Evolutionary conservation across 2,329 filamentous ascomycete species (phyloP).

Genomic region (Macrophomina phaseolina): DNA sequence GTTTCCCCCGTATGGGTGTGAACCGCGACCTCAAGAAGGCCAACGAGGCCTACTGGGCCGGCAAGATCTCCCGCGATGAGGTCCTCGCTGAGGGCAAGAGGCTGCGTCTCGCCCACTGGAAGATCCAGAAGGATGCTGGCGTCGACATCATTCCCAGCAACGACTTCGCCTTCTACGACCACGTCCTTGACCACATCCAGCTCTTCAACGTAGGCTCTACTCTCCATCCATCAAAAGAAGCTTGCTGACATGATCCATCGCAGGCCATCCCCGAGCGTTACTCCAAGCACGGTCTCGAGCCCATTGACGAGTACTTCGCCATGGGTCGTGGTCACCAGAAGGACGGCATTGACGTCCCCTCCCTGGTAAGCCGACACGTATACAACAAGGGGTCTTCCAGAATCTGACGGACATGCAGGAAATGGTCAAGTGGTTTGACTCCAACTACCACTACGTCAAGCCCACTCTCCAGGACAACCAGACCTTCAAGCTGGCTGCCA

Average conservation of each 20-base stretch:
- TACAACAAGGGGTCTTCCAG: neutral
- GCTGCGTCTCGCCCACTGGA: constrained; percentile 96
- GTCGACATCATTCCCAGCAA: constrained; percentile 99
- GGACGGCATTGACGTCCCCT: constrained; percentile 88
- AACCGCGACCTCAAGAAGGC: constrained; percentile 99
- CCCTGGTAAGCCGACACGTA: constrained; percentile 60
- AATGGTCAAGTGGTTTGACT: constrained; percentile 99
- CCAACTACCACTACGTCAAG: constrained; percentile 99
- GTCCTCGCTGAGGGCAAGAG: constrained; percentile 95
- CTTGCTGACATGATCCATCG: constrained; percentile 33
- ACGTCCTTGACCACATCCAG: constrained; percentile 97
- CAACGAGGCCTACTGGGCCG: constrained; percentile 96
- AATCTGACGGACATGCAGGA: constrained; percentile 60
- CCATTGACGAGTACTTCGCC: constrained; percentile 97
- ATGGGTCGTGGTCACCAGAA: constrained; percentile 99
- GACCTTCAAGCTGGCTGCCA: constrained; percentile 84
- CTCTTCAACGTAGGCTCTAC: constrained; percentile 81
- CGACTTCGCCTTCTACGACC: constrained; percentile 98
- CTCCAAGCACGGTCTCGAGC: constrained; percentile 83
- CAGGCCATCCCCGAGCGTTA: constrained; percentile 93
- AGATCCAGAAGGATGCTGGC: constrained; percentile 98
- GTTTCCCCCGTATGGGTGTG: constrained; percentile 98
- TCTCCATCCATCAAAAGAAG: constrained; percentile 17
- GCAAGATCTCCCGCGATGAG: constrained; percentile 89
- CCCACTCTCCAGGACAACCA: constrained; percentile 97